A percentile compares a stretch with the other conserved stretches of the same genome.
phyloP scores from a whole-genome alignment of 805 yeast genomes.

The Brettanomyces custersianus region DNA sequence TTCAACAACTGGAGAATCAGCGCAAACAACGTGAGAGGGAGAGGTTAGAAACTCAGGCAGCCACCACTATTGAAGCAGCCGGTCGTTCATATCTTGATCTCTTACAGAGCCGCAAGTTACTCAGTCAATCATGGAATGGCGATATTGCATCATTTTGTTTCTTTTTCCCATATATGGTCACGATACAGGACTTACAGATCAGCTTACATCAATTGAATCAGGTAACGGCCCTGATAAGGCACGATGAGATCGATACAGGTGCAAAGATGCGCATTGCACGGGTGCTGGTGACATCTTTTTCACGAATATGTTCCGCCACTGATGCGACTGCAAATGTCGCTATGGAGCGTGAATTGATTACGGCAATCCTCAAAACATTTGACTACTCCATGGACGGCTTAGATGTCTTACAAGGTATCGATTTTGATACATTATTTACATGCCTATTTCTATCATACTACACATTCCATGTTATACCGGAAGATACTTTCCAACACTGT shows the following conservation, averaged over 20 bases:
- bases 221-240: not conserved
- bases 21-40: constrained; percentile 55
- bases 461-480: not conserved
- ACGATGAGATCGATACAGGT: not conserved
- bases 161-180: constrained; percentile 18
- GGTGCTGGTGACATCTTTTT: not conserved
- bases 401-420: not conserved
- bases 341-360: not conserved
- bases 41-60: constrained; percentile 41
- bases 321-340: too few relatives aligned
- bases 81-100: constrained; percentile 33
- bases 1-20: constrained; percentile 60
- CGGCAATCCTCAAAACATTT: not conserved
- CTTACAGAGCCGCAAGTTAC: constrained; percentile 16
- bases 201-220: constrained; percentile 7
- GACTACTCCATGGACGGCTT: not conserved
- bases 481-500: not conserved
- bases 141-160: constrained; percentile 20
- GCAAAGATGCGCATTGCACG: not conserved
- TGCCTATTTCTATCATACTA: not conserved
- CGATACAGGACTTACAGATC: constrained; percentile 5
- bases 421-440: not conserved
- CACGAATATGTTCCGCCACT: not conserved
- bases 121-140: constrained; percentile 19
- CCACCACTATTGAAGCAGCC: constrained; percentile 38